Evolutionary conservation across 2,329 filamentous ascomycete genomes (phyloP), one percentile per base, ranked within the genome.

Genomic region (Periconia macrospinosa): DNA sequence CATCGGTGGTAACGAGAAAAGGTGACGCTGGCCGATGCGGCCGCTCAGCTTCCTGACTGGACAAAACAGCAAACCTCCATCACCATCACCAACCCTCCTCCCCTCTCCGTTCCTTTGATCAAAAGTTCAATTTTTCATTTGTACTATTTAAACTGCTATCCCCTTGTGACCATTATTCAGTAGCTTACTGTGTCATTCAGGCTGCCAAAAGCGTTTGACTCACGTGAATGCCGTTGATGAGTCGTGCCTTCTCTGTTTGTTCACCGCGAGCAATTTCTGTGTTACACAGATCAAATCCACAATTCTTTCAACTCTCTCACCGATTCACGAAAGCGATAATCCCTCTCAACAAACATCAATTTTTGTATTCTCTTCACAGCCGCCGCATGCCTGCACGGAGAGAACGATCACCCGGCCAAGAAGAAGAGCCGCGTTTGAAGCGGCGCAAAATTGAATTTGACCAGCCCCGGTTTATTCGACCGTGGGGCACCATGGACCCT

Each of bases 41-140:
- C 64, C 68, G 61, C 63, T 65, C 55, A 54, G 66, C 64, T 54
- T 62, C 65, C 55, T 68, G 63, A 71, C 56, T 71, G 67, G 68
- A 65, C 59, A 45, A 60, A 59, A 55, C 45, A 47, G 54, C 56
- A 53, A 60, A 69, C 62, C 60, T 67, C 67, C 67, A 66, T 58
- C 60, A 57, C 55, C 57, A 57, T 55, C 55, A 49, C 42, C 51
- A 47, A 45, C 13, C 43, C 42, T 41, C 11, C 37, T 41, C 11
- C 37, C 54, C 50, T 35, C 42, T 49, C 33, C 47, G 41, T 49
- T 50, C 50, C 46, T 56, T 59, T 52, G 51, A 37, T 37, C 11
- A 37, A 37, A 8, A 5, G 3, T 27, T 27, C 23, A 5, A 27
- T 27, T 27, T 8, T 3, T 27, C 23, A 8, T 27, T 8, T 27